Percentiles rank a stretch among this genome's conserved stretches.
Evolutionary conservation across 2,329 filamentous ascomycete species (phyloP).

Genomic region (Cercospora beticola): DNA sequence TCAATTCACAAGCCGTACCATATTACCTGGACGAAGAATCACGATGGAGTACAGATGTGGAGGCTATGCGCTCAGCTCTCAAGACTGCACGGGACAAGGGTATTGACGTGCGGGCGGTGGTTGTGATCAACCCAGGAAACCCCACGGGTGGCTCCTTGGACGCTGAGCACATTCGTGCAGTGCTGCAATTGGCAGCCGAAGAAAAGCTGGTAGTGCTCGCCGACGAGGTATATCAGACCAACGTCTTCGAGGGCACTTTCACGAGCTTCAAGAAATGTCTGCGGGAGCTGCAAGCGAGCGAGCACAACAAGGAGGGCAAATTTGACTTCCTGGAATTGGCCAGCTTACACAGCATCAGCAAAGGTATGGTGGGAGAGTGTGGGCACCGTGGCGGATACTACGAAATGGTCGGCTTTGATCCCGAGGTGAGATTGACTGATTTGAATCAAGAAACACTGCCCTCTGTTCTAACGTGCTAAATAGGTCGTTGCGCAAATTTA

Average conservation of each 20-base stretch:
- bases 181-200: conserved; percentile 83
- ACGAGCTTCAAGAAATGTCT: conserved; percentile 92
- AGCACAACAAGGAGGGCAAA: conserved; percentile 64
- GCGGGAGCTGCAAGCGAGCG: conserved; percentile 69
- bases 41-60: conserved; percentile 83
- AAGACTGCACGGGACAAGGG: conserved; percentile 73
- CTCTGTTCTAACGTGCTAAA: conserved; percentile 20
- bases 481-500: conserved; percentile 91
- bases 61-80: conserved; percentile 71
- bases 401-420: conserved; percentile 85
- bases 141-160: conserved; percentile 87
- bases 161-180: conserved; percentile 73
- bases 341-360: conserved; percentile 89
- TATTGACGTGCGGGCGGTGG: conserved; percentile 85
- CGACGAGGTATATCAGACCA: conserved; percentile 99
- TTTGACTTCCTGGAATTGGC: conserved; percentile 87
- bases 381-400: conserved; percentile 98
- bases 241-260: conserved; percentile 93
- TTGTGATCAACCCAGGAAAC: conserved; percentile 98
- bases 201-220: conserved; percentile 87
- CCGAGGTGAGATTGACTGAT: conserved; percentile 32
- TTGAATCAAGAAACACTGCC: background rate
- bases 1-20: conserved; percentile 83
- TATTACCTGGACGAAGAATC: conserved; percentile 89
- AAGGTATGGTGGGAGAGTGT: conserved; percentile 99